Evolutionary conservation across 129 eudicot species (phyloP).

Genomic region (Tagetes patula): DNA sequence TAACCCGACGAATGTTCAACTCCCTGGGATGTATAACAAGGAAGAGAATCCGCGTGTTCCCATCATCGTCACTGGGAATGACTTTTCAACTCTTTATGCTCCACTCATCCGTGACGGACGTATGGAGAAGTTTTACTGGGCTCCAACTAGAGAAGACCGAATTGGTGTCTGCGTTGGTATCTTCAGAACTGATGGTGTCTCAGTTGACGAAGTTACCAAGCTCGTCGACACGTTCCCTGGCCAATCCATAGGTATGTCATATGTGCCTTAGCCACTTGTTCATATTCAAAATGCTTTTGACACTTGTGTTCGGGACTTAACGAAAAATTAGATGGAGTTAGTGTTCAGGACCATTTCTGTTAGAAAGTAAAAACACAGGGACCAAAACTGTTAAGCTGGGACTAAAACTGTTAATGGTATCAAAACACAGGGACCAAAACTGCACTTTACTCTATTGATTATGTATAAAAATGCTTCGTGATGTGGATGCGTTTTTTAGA

Average conservation of each 20-base stretch:
- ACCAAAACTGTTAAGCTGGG: no score
- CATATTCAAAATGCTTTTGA: no score
- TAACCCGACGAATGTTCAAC: slow-evolving; percentile 92
- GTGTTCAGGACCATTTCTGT: no score
- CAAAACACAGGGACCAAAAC: no score
- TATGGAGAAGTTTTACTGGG: slow-evolving; percentile 99
- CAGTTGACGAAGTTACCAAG: slow-evolving; percentile 49
- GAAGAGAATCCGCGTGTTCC: slow-evolving; percentile 89
- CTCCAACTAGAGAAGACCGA: slow-evolving; percentile 94
- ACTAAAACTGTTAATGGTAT: no score
- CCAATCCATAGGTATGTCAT: slow-evolving; percentile 74
- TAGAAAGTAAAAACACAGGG: no score
- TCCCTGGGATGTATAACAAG: slow-evolving; percentile 99
- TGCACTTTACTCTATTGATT: no score
- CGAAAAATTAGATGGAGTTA: no score
- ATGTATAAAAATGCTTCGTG: no score
- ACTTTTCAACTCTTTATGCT: slow-evolving; percentile 89
- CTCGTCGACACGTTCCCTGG: slow-evolving; percentile 99
- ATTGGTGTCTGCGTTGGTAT: slow-evolving; percentile 89
- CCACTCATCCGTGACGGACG: slow-evolving; percentile 99
- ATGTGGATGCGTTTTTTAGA: slow-evolving; percentile 34
- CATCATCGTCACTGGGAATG: slow-evolving; percentile 91
- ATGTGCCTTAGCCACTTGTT: no score
- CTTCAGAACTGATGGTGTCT: slow-evolving; percentile 58
- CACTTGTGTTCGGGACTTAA: no score